Base-by-base conservation (phyloP, 2,329 filamentous ascomycete species). In the Microthyrium microscopicum region DNA sequence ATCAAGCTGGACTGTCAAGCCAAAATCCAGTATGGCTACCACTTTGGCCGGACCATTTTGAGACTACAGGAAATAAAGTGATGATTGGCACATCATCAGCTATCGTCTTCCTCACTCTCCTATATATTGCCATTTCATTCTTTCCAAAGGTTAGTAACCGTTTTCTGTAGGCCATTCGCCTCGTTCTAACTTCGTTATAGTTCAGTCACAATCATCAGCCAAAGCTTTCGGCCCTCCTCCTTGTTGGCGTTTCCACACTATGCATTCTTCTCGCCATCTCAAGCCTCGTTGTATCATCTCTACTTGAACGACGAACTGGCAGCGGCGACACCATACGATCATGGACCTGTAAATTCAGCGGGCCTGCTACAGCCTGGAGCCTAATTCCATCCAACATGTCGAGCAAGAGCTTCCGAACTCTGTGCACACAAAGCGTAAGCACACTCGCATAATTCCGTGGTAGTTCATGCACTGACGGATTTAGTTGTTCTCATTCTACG, bases 21-120 rank as follows among this genome's bases (percentile, higher is more conserved):
- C 50, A 50, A 18, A 62, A 62, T 40, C 54, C 54, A 17, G 64
- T 60, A 58, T 62, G 60, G 51, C 46, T 62, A 4, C 58, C 59
- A 2, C 41, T 64, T 26, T 64, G 61, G 61, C 55, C 54, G 1
- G 50, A 54, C 7, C 61, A 64, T 43, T 64, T 64, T 41, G 53
- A 63, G 26, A 52, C 52, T 2, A 46, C 52, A 13, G 59, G 60
- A 12, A 55, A 61, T 4, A 54, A 56, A 21, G 50, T 49, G 0
- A 39, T 61, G 11, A 47, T 62, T 21, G 60, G 54, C 1, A 53
- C 55, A 3, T 46, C 49, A 1, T 48, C 49, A 0, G 47, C 53
- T 1, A 49, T 58, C 1, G 28, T 61, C 2, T 39, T 60, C 1
- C 41, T 61, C n/a, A 60, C 56, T 9, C 37, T 43, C 15, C 39